Percentiles rank a stretch among this genome's conserved stretches.
Conservation (phyloP, 345 rosid genomes). For the Pseudoturritis turrita region DNA sequence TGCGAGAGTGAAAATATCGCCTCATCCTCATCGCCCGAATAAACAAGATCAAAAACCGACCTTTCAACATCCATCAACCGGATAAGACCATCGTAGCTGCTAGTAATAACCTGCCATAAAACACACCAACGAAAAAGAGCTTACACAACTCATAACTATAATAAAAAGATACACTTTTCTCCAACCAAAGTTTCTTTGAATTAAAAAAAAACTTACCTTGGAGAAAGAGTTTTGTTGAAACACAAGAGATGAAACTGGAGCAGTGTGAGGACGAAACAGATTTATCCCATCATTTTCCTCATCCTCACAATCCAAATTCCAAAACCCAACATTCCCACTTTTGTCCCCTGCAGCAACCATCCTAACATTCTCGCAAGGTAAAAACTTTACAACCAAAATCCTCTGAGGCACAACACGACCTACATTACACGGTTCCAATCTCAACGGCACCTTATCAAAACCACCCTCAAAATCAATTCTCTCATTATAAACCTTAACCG, state of each 20-base stretch:
- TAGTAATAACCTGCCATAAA: constrained; percentile 48
- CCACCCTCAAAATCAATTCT: constrained; percentile 23
- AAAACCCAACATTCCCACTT: constrained; percentile 61
- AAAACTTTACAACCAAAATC: constrained; percentile 49
- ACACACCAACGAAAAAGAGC: neutral
- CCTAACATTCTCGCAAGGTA: constrained; percentile 50
- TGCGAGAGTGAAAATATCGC: constrained; percentile 57
- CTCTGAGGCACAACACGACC: constrained; percentile 65
- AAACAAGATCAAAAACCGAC: constrained; percentile 59
- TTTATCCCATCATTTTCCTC: constrained; percentile 47
- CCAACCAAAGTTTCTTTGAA: neutral
- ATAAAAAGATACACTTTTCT: neutral
- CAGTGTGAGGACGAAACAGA: constrained; percentile 52
- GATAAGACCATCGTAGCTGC: constrained; percentile 70
- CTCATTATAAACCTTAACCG: constrained; percentile 9
- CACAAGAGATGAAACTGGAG: constrained; percentile 58
- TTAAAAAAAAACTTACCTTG: constrained; percentile 46
- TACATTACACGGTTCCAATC: constrained; percentile 50
- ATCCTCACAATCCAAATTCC: constrained; percentile 52
- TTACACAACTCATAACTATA: neutral
- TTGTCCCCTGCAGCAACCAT: constrained; percentile 70
- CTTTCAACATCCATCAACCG: constrained; percentile 78
- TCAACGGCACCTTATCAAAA: constrained; percentile 41
- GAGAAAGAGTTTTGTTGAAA: constrained; percentile 49
- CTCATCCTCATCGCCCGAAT: constrained; percentile 49